Conservation (phyloP, 148 eudicot genomes). For the Diospyros kaki region DNA sequence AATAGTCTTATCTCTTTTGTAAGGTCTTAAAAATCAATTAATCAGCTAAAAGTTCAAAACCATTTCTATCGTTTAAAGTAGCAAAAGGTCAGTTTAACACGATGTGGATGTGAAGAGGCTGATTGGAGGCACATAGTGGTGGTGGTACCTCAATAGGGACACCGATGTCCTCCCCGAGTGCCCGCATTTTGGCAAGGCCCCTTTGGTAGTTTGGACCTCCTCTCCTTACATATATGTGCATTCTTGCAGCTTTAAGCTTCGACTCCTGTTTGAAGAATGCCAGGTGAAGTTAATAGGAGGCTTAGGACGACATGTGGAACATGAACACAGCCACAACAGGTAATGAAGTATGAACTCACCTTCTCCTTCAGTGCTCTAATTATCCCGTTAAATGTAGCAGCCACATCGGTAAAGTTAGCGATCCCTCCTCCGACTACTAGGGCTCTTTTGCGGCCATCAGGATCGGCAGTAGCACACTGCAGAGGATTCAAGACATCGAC, state of each 20-base stretch:
- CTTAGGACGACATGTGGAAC: background rate
- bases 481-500: slow-evolving; percentile 9
- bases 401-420: slow-evolving; percentile 97
- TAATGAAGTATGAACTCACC: slow-evolving; percentile 22
- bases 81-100: too few species aligned
- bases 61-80: too few species aligned
- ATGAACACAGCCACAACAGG: background rate
- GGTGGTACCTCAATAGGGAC: slow-evolving; percentile 80
- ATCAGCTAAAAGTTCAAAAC: too few species aligned
- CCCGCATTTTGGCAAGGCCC: slow-evolving; percentile 92
- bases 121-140: background rate
- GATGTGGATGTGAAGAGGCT: background rate
- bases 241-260: slow-evolving; percentile 90
- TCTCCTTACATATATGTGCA: slow-evolving; percentile 92
- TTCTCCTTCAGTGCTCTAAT: slow-evolving; percentile 60
- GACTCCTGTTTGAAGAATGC: slow-evolving; percentile 31
- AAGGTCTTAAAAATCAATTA: background rate
- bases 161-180: slow-evolving; percentile 88
- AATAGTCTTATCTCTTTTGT: too few species aligned
- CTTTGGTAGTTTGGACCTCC: slow-evolving; percentile 99
- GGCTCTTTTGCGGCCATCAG: slow-evolving; percentile 86
- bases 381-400: slow-evolving; percentile 82
- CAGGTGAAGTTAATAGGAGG: background rate
- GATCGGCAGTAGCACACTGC: slow-evolving; percentile 96
- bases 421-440: slow-evolving; percentile 97